These are phyloP conservation scores for Annulohypoxylon bovei DNA, from an alignment of 495 filamentous ascomycete genomes.

Conservation along the genomic window DNA sequence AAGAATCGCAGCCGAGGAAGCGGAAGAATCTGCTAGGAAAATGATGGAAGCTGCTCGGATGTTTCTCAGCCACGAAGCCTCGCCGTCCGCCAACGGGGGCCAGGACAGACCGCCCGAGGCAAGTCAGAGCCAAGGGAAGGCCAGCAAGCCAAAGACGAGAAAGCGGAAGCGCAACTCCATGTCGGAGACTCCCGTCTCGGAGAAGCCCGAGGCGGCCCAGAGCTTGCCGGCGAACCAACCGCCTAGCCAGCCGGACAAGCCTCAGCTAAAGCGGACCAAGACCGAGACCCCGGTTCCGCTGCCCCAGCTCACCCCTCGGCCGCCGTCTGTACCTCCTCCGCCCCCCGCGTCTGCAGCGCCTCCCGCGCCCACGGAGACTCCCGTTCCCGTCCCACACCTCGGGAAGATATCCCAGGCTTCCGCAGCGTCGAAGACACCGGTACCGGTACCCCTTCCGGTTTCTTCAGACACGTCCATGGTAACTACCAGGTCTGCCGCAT, in stretches of 20 bases:
- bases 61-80: conserved; percentile 50
- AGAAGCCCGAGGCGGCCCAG: conserved; percentile 50
- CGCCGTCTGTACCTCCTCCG: conserved; percentile 45
- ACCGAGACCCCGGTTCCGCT: conserved; percentile 64
- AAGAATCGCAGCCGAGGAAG: conserved; percentile 74
- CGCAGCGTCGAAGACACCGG: conserved; percentile 59
- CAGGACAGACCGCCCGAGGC: conserved; percentile 36
- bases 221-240: conserved; percentile 36
- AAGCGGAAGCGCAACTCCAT: conserved; percentile 66
- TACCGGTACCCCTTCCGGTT: conserved; percentile 45
- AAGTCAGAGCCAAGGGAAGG: conserved; percentile 36
- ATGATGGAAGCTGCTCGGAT: conserved; percentile 65
- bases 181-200: conserved; percentile 52
- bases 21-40: conserved; percentile 68
- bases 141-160: conserved; percentile 49
- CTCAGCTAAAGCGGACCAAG: conserved; percentile 65
- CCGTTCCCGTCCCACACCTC: conserved; percentile 61
- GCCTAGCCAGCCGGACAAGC: conserved; percentile 42
- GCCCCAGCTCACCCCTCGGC: conserved; percentile 51
- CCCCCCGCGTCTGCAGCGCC: conserved; percentile 8
- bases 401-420: conserved; percentile 58
- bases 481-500: conserved; percentile 44
- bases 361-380: conserved; percentile 55
- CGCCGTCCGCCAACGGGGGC: conserved; percentile 42
- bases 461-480: conserved; percentile 44